These are phyloP conservation scores for Phylloporus arenicola DNA, from an alignment of 768 basidiomycete species.

Conservation along the genomic window DNA sequence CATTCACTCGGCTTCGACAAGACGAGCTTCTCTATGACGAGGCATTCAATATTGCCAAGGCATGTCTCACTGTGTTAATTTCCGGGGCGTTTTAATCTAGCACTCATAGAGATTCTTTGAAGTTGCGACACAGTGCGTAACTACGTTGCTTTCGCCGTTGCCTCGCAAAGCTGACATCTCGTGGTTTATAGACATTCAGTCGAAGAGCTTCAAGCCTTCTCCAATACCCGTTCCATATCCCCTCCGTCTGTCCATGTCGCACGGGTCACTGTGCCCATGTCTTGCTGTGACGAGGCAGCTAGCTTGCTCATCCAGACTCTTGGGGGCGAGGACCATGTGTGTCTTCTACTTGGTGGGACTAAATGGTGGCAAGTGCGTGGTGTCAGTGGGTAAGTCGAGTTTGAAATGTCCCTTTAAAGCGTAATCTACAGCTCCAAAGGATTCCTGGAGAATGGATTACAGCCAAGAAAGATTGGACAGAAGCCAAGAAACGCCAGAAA, in stretches of 20 bases:
- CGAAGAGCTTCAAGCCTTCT: slow-evolving; percentile 75
- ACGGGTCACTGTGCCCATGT: slow-evolving; percentile 65
- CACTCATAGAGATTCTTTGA: slow-evolving; percentile 62
- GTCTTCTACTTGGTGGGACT: slow-evolving; percentile 74
- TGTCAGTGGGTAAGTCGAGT: slow-evolving; percentile 56
- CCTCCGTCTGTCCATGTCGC: slow-evolving; percentile 81
- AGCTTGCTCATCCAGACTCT: slow-evolving; percentile 66
- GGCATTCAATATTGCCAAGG: slow-evolving; percentile 73
- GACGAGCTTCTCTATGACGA: slow-evolving; percentile 81
- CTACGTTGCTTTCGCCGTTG: not conserved
- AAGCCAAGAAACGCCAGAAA: slow-evolving; percentile 55
- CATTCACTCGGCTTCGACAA: slow-evolving; percentile 48
- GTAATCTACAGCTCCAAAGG: slow-evolving; percentile 34
- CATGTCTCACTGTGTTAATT: slow-evolving; percentile 21
- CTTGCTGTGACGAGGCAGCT: slow-evolving; percentile 73
- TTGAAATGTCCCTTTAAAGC: slow-evolving; percentile 2
- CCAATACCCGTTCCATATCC: slow-evolving; percentile 76
- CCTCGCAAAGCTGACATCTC: not conserved
- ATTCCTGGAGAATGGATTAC: slow-evolving; percentile 87
- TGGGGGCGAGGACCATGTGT: slow-evolving; percentile 74
- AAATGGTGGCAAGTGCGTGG: slow-evolving; percentile 99
- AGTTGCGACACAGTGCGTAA: slow-evolving; percentile 58
- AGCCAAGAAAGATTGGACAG: slow-evolving; percentile 76
- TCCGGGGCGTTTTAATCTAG: not conserved
- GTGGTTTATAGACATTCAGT: slow-evolving; percentile 60